These are phyloP conservation scores for Didymella segeticola DNA, from an alignment of 2,329 filamentous ascomycete genomes.

Conservation along the genomic window DNA sequence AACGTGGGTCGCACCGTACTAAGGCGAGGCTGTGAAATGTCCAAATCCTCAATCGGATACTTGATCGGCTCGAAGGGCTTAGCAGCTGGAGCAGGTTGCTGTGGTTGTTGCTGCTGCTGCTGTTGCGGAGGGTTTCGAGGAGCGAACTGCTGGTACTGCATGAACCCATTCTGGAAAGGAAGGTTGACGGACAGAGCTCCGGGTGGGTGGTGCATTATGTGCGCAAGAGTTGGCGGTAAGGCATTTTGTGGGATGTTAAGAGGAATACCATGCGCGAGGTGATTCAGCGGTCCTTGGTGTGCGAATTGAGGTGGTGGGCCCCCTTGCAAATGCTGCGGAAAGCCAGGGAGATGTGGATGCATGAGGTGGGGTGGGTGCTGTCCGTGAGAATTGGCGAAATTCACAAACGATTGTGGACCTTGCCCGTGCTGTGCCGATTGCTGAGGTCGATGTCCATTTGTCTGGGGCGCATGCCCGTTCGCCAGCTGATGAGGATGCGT, in stretches of 20 bases:
- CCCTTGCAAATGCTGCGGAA: conserved; percentile 8
- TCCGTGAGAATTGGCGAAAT: conserved; percentile 62
- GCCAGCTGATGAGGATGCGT: conserved; percentile 23
- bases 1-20: conserved; percentile 73
- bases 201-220: conserved; percentile 23
- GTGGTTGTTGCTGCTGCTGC: conserved; percentile 51
- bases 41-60: conserved; percentile 94
- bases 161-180: conserved; percentile 18
- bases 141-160: conserved; percentile 26
- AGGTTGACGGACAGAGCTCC: conserved; percentile 9
- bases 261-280: conserved; percentile 9
- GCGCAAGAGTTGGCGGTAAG: conserved; percentile 32
- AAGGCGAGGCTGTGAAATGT: conserved; percentile 72
- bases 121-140: conserved; percentile 45
- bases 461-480: conserved; percentile 28
- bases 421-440: conserved; percentile 23
- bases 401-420: conserved; percentile 54
- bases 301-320: conserved; percentile 9
- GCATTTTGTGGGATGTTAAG: conserved; percentile 11
- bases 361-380: conserved; percentile 19
- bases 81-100: conserved; percentile 60
- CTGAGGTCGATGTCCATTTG: conserved; percentile 28
- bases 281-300: conserved; percentile 11
- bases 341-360: conserved; percentile 7
- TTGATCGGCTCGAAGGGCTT: conserved; percentile 68